phyloP scores from a whole-genome alignment of 2,329 filamentous ascomycete species.

The Sporothrix schenckii region DNA sequence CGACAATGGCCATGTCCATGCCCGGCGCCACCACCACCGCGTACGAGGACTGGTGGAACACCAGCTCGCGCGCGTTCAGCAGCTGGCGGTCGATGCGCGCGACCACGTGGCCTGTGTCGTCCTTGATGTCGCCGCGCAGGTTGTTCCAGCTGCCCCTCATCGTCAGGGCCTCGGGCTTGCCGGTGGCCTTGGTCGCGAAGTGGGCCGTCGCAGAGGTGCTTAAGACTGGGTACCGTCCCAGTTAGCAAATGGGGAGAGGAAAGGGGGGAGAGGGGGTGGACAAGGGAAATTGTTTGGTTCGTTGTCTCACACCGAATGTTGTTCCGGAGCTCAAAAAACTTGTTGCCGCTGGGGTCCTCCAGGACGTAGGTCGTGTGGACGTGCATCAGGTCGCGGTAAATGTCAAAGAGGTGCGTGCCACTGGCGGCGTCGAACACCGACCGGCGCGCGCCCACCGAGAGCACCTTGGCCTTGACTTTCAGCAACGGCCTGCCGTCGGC shows the following conservation, averaged over 20 bases:
- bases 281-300: too few species aligned
- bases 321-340: slow-evolving; percentile 60
- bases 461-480: slow-evolving; percentile 58
- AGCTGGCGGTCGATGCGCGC: slow-evolving; percentile 63
- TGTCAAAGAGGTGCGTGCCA: slow-evolving; percentile 60
- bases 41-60: slow-evolving; percentile 68
- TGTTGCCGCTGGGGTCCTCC: slow-evolving; percentile 50
- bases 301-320: slow-evolving; percentile 45
- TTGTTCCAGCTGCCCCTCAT: slow-evolving; percentile 67
- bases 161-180: slow-evolving; percentile 50
- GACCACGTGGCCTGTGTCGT: slow-evolving; percentile 45
- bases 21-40: slow-evolving; percentile 64
- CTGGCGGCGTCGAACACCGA: slow-evolving; percentile 57
- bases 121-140: slow-evolving; percentile 40
- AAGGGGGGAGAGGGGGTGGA: not conserved
- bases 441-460: slow-evolving; percentile 59
- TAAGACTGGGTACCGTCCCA: too few species aligned
- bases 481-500: slow-evolving; percentile 57
- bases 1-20: slow-evolving; percentile 67
- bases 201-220: slow-evolving; percentile 59
- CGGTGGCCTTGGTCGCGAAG: slow-evolving; percentile 56
- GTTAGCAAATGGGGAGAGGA: too few species aligned
- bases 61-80: slow-evolving; percentile 59
- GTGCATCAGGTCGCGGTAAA: slow-evolving; percentile 56
- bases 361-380: slow-evolving; percentile 57